Conservation (phyloP, 495 filamentous ascomycete species). For the Penicillium paradoxum region DNA sequence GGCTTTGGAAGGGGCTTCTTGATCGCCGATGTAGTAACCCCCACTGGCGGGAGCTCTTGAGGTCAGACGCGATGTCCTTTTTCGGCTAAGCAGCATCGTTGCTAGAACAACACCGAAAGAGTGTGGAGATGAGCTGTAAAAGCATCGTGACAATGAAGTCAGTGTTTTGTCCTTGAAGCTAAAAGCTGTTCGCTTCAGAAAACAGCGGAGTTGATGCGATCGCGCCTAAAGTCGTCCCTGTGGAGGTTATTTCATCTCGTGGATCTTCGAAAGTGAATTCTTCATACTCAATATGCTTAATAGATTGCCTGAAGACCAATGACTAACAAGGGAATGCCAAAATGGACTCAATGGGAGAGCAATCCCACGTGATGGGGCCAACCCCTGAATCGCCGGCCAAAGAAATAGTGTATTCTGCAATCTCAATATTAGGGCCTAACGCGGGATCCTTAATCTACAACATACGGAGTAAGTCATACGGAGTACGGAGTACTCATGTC, state of each 20-base stretch:
- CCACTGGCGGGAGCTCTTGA: conserved; percentile 9
- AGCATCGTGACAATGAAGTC: neutral
- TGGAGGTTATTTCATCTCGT: neutral
- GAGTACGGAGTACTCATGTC: neutral
- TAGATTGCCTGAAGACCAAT: neutral
- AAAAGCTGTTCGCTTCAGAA: neutral
- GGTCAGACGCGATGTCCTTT: neutral
- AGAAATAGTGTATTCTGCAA: neutral
- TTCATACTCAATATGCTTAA: neutral
- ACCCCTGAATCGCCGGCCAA: conserved; percentile 1
- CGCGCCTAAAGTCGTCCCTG: neutral
- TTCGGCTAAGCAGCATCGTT: conserved; percentile 5
- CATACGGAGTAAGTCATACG: no score
- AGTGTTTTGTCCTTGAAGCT: neutral
- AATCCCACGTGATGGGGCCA: neutral
- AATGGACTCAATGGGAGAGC: neutral
- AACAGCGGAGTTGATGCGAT: conserved; percentile 2
- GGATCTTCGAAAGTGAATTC: neutral
- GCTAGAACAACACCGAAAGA: conserved; percentile 8
- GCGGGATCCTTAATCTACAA: neutral
- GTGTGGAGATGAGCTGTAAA: neutral
- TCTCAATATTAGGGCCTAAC: neutral
- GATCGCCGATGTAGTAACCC: conserved; percentile 11
- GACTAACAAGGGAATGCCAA: neutral
- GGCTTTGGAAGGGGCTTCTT: neutral